A percentile compares a stretch with the other conserved stretches of the same genome.
Evolutionary conservation across 1,284 basidiomycete species (phyloP).

Genomic region (Ceratorhiza oryzae-sativae): DNA sequence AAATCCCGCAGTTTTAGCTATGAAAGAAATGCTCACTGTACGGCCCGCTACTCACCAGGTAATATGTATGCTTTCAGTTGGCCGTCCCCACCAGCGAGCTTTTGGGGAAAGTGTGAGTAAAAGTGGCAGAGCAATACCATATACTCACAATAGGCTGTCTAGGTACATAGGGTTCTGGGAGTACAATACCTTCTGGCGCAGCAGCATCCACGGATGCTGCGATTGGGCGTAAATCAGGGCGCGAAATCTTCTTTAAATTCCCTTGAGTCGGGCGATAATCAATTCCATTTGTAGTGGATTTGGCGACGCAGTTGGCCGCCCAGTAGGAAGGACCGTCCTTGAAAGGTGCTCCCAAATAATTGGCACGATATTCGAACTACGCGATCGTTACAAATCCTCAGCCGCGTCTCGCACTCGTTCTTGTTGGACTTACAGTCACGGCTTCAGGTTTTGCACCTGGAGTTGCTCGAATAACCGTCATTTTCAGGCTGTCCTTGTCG

Average conservation of each 20-base stretch:
- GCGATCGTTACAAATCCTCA: not conserved
- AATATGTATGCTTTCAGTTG: conserved; percentile 67
- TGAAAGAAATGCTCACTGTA: not conserved
- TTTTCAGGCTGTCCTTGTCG: conserved; percentile 57
- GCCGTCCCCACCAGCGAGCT: conserved; percentile 51
- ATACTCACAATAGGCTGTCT: conserved; percentile 57
- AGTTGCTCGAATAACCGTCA: conserved; percentile 58
- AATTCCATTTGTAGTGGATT: conserved; percentile 62
- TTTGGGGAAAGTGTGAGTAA: not conserved
- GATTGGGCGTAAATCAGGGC: not conserved
- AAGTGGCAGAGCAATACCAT: not conserved
- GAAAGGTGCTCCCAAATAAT: conserved; percentile 61
- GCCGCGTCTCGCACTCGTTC: not conserved
- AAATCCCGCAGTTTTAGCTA: not conserved
- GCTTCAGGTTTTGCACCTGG: conserved; percentile 55
- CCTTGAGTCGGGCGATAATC: conserved; percentile 50
- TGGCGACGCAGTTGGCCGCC: conserved; percentile 66
- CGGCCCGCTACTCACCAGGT: conserved; percentile 51
- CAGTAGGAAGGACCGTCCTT: conserved; percentile 64
- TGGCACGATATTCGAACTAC: conserved; percentile 54
- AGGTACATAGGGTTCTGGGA: conserved; percentile 61
- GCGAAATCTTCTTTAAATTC: not conserved
- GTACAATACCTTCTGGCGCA: conserved; percentile 52
- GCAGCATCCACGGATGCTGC: conserved; percentile 54
- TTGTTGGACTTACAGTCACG: conserved; percentile 51